Evolutionary conservation across 106 monocot species (phyloP).

Genomic region (Dendrobium huoshanense): DNA sequence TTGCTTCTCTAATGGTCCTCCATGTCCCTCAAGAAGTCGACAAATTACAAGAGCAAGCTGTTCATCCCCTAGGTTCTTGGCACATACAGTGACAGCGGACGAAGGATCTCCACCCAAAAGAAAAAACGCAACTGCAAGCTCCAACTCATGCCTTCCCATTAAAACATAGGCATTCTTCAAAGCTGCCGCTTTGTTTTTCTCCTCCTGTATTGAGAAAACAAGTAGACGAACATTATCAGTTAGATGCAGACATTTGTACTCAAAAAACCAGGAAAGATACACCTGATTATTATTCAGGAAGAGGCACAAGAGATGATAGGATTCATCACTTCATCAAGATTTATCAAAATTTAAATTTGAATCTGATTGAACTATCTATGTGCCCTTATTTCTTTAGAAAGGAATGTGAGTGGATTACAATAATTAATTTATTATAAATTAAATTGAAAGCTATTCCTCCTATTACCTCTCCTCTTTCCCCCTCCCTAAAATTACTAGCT

Average conservation of each 20-base stretch:
- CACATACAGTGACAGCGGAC: conserved; percentile 88
- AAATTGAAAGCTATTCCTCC: too few species aligned
- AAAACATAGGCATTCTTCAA: conserved; percentile 99
- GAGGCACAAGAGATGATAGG: neutral
- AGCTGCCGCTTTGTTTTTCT: conserved; percentile 90
- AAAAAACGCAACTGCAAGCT: conserved; percentile 91
- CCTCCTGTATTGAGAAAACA: conserved; percentile 26
- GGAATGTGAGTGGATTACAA: too few species aligned
- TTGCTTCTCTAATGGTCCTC: conserved; percentile 68
- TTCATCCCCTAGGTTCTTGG: conserved; percentile 90
- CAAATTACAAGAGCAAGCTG: conserved; percentile 97
- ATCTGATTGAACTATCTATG: too few species aligned
- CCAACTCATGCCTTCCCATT: conserved; percentile 91
- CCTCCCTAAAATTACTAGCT: too few species aligned
- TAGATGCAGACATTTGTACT: neutral
- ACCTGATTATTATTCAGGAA: neutral
- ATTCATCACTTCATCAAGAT: too few species aligned
- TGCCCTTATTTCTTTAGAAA: too few species aligned
- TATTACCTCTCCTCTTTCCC: too few species aligned
- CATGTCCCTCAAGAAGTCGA: conserved; percentile 76
- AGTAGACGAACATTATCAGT: neutral
- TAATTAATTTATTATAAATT: too few species aligned
- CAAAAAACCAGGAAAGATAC: neutral
- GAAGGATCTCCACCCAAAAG: conserved; percentile 78
- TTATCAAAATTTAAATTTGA: too few species aligned